Evolutionary conservation across 768 basidiomycete species (phyloP).

Genomic region (Kockovaella imperatae): DNA sequence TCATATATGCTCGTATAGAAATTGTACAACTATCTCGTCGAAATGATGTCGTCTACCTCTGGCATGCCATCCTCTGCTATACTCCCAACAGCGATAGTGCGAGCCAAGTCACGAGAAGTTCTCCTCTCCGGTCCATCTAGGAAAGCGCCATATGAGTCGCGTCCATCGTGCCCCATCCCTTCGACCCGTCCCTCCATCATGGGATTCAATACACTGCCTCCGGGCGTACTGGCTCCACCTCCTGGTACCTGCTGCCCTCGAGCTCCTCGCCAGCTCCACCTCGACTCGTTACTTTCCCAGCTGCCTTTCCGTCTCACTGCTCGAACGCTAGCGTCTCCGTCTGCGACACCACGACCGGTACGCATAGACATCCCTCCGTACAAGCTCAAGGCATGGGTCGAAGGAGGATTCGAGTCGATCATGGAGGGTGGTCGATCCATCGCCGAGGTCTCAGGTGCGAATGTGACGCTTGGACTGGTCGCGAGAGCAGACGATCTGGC

Average conservation of each 20-base stretch:
- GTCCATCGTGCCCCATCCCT: no score
- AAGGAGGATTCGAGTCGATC: slow-evolving; percentile 1
- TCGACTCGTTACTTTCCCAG: slow-evolving; percentile 77
- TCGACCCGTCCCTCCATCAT: no score
- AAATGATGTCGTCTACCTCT: background rate
- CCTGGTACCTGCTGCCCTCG: background rate
- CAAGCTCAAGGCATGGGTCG: slow-evolving; percentile 9
- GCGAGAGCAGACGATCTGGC: no score
- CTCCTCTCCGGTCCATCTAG: background rate
- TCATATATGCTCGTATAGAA: background rate
- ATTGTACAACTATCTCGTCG: no score
- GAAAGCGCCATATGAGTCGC: background rate
- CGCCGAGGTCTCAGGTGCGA: background rate
- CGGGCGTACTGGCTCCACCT: no score
- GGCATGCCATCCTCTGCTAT: background rate
- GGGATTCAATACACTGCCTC: no score
- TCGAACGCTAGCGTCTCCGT: slow-evolving; percentile 78
- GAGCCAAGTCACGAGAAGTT: background rate
- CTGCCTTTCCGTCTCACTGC: slow-evolving; percentile 83
- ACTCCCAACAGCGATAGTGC: background rate
- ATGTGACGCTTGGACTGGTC: background rate
- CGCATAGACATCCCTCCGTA: slow-evolving; percentile 8
- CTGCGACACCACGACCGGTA: slow-evolving; percentile 36
- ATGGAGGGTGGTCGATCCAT: background rate
- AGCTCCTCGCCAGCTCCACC: slow-evolving; percentile 32